Conservation (phyloP, 1,284 basidiomycete species). For the Neonothopanus nambi region DNA sequence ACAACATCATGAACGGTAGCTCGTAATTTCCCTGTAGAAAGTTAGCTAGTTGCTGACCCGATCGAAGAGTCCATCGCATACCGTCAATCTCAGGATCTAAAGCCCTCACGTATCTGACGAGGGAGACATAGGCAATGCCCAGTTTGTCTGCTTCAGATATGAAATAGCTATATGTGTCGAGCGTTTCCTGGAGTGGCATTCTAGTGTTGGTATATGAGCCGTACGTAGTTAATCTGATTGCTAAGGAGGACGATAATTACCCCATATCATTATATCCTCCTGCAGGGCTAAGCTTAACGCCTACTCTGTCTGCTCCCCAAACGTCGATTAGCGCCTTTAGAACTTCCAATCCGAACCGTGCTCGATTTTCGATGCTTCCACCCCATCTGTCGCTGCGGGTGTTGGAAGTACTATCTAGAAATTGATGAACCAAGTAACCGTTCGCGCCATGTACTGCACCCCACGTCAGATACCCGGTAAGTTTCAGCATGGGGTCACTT, state of each 20-base stretch:
- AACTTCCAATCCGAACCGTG: conserved; percentile 53
- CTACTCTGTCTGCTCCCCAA: conserved; percentile 51
- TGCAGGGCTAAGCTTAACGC: conserved; percentile 51
- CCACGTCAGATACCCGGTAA: not conserved
- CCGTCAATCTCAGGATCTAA: not conserved
- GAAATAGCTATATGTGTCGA: conserved; percentile 25
- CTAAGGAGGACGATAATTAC: conserved; percentile 31
- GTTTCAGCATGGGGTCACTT: conserved; percentile 14
- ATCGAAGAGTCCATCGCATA: not conserved
- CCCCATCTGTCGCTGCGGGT: conserved; percentile 63
- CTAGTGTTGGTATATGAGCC: too few relatives aligned
- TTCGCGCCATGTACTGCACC: conserved; percentile 42
- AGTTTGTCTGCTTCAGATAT: conserved; percentile 22
- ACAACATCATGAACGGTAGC: conserved; percentile 24
- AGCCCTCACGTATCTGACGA: not conserved
- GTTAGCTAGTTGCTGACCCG: not conserved
- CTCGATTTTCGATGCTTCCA: conserved; percentile 55
- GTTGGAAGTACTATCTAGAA: conserved; percentile 54
- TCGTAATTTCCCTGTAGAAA: conserved; percentile 11
- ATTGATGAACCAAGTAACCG: conserved; percentile 51
- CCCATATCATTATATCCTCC: conserved; percentile 49
- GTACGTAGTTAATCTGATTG: not conserved
- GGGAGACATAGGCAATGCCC: conserved; percentile 21
- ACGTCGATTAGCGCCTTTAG: conserved; percentile 48
- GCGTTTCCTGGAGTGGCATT: conserved; percentile 22